Conservation (phyloP, 129 eudicot species). For the Ambrosia artemisiifolia region DNA sequence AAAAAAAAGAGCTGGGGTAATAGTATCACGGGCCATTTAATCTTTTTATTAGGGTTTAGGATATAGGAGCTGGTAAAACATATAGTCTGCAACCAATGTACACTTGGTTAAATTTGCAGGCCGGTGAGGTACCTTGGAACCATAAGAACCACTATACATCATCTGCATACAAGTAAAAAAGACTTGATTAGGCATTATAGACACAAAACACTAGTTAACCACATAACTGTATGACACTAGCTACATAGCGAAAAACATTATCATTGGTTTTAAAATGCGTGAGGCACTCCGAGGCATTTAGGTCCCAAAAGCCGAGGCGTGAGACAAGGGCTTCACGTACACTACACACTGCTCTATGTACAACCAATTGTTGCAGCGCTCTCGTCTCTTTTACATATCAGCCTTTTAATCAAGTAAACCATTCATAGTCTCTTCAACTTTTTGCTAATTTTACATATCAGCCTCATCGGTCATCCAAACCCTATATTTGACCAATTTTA, state of each 20-base stretch:
- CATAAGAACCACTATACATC: slow-evolving; percentile 24
- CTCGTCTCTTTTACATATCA: too few relatives aligned
- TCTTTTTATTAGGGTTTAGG: slow-evolving; percentile 18
- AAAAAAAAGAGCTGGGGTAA: neutral
- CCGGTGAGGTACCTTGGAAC: slow-evolving; percentile 22
- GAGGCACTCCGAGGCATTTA: too few relatives aligned
- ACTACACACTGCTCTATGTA: too few relatives aligned
- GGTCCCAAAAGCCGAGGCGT: too few relatives aligned
- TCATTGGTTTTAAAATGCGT: too few relatives aligned
- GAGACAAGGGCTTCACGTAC: too few relatives aligned
- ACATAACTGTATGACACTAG: neutral
- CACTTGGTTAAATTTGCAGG: slow-evolving; percentile 26
- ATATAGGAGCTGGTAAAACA: neutral
- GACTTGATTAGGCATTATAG: neutral
- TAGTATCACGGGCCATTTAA: slow-evolving; percentile 8
- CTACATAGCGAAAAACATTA: neutral
- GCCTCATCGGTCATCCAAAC: too few relatives aligned
- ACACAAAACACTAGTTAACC: neutral
- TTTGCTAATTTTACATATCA: too few relatives aligned
- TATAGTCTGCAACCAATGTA: slow-evolving; percentile 21
- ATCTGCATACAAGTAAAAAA: slow-evolving; percentile 25
- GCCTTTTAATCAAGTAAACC: too few relatives aligned
- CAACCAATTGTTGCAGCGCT: too few relatives aligned
- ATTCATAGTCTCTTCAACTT: too few relatives aligned
- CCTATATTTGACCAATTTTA: too few relatives aligned